Conservation (phyloP, 805 yeast species). For the Candida pseudofarinosa region DNA sequence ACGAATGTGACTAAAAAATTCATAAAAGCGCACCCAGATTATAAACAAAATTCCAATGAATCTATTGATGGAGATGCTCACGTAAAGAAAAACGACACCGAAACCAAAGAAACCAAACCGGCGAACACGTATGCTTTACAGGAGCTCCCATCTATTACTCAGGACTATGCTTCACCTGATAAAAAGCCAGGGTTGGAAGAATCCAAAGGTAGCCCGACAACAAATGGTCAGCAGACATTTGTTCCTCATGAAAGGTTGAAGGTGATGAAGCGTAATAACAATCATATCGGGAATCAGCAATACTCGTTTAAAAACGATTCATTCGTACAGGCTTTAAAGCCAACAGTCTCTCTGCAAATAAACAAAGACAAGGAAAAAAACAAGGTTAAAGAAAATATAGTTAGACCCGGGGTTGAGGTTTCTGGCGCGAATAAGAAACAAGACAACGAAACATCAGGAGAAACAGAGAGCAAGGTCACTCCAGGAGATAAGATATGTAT, state of each 20-base stretch:
- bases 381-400: not conserved
- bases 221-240: slow-evolving; percentile 7
- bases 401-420: not conserved
- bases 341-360: slow-evolving; percentile 16
- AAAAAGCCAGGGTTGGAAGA: not conserved
- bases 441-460: not conserved
- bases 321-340: slow-evolving; percentile 17
- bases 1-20: slow-evolving; percentile 5
- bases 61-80: not conserved
- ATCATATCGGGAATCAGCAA: slow-evolving; percentile 4
- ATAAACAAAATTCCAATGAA: not conserved
- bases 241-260: slow-evolving; percentile 23
- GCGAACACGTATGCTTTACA: not conserved
- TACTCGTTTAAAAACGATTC: slow-evolving; percentile 6
- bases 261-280: slow-evolving; percentile 18
- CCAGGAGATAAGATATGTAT: not conserved
- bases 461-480: not conserved
- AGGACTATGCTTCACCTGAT: not conserved
- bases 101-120: not conserved
- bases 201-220: not conserved
- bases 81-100: not conserved
- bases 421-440: slow-evolving; percentile 1
- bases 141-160: not conserved
- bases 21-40: not conserved
- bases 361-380: slow-evolving; percentile 2